These are phyloP conservation scores for Verticillium alfalfae DNA, from an alignment of 2,329 filamentous ascomycete genomes.

Conservation along the genomic window DNA sequence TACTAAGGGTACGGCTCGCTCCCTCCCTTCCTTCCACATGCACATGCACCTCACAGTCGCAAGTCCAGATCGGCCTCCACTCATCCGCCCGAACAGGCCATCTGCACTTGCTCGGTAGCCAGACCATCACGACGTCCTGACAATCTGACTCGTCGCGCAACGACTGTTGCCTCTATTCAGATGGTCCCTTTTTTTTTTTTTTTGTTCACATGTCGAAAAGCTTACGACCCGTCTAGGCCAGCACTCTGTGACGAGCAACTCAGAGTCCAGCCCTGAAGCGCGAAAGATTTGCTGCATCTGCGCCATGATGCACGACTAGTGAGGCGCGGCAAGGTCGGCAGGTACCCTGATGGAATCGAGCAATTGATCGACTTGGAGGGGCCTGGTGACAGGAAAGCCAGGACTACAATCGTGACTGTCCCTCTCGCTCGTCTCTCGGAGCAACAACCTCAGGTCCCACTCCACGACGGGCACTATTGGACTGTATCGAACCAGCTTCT, in stretches of 20 bases:
- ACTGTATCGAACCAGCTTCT: background rate
- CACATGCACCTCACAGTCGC: background rate
- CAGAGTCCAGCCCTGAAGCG: background rate
- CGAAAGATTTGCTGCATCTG: background rate
- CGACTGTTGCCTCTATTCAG: background rate
- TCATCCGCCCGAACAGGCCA: background rate
- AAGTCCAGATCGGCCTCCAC: background rate
- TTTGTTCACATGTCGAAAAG: background rate
- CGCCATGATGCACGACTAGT: background rate
- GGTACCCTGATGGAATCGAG: background rate
- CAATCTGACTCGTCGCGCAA: background rate
- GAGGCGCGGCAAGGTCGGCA: background rate
- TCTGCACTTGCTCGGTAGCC: background rate
- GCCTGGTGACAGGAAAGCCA: background rate
- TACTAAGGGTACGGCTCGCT: background rate
- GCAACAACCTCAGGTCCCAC: background rate
- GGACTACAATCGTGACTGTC: background rate
- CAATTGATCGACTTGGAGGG: background rate
- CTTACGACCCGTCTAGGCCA: background rate
- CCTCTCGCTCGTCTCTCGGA: background rate
- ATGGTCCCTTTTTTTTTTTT: background rate
- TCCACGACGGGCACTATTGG: background rate
- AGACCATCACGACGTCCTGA: background rate
- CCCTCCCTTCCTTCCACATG: background rate
- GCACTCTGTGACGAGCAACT: background rate